Base-by-base conservation (phyloP, 371 early-diverging fungal genomes). In the Chytridium lagenaria region DNA sequence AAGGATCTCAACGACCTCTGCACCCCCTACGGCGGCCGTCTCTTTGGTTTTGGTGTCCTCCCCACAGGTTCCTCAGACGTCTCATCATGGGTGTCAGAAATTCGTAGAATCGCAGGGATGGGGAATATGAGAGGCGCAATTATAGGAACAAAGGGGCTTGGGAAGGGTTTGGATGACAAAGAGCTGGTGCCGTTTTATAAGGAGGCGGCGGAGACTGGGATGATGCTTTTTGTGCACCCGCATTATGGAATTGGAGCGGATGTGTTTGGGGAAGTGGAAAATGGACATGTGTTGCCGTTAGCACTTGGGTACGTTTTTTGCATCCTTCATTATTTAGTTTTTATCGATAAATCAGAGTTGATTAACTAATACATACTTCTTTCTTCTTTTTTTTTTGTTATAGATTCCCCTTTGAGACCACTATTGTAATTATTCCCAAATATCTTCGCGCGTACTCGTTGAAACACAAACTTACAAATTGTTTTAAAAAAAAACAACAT, bases 401-500 rank as follows among this genome's bases (percentile, higher is more conserved):
- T n/a, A n/a, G n/a, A n/a, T 81, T 83, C 59, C 81, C 83, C 0
- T 83, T 83, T 50, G 83, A 83, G 51, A 83, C 83, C 1, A 81
- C 83, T 0, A 68, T 78, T 40, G 70, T 38, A 26, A 69, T 50
- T 68, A 16, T 67, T 44, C 38, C 44, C 22, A 19, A 2, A 26
- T 44, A 10, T 50, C 16, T 19, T 40, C 23, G 37, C 31, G 23
- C 67, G 31, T 44, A 44, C 31, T 67, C 37, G 7, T 22, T 36
- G 39, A 31, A 3, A 22, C 15, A 40, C 16, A 10, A 52, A 2
- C 50, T 51, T 16, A 40, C 37, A 19, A 44, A 66, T 22, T 30
- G n/a, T 40, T 61, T 61, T 61, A 12, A 2, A 7, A 69, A 12
- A n/a, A n/a, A n/a, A n/a, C n/a, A n/a, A n/a, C n/a, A n/a, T n/a